Conservation (phyloP, 768 basidiomycete species). For the Calocera viscosa region DNA sequence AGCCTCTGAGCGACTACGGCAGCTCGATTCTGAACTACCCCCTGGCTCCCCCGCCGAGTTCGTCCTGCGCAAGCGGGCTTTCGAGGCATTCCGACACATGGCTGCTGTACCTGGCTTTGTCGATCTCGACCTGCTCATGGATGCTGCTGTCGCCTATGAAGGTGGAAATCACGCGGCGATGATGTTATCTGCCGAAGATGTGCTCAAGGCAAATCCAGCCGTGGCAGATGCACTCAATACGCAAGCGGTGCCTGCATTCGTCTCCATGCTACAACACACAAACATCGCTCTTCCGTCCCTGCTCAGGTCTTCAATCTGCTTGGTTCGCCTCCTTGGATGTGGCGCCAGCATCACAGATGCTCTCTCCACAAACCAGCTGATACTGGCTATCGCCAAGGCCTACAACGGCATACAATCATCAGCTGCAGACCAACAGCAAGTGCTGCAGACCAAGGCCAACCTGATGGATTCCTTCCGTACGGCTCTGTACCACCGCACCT, state of each 20-base stretch:
- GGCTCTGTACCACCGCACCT: slow-evolving; percentile 30
- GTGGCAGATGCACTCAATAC: slow-evolving; percentile 7
- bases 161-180: neutral
- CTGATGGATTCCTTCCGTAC: slow-evolving; percentile 47
- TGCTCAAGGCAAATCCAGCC: neutral
- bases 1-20: neutral
- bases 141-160: neutral
- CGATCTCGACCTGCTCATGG: neutral
- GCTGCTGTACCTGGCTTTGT: neutral
- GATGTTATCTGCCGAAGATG: neutral
- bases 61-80: neutral
- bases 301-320: slow-evolving; percentile 49
- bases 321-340: slow-evolving; percentile 42
- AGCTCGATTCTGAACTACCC: neutral
- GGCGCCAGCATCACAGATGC: slow-evolving; percentile 39
- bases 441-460: slow-evolving; percentile 61
- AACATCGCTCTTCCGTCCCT: slow-evolving; percentile 46
- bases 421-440: slow-evolving; percentile 46
- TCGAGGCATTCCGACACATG: neutral
- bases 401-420: slow-evolving; percentile 48
- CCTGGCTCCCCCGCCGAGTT: neutral
- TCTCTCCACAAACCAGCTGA: slow-evolving; percentile 43
- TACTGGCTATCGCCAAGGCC: slow-evolving; percentile 43
- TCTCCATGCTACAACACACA: slow-evolving; percentile 33
- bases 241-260: slow-evolving; percentile 49